These are phyloP conservation scores for Torulaspora gathmanii DNA, from an alignment of 805 yeast species.

Conservation along the genomic window DNA sequence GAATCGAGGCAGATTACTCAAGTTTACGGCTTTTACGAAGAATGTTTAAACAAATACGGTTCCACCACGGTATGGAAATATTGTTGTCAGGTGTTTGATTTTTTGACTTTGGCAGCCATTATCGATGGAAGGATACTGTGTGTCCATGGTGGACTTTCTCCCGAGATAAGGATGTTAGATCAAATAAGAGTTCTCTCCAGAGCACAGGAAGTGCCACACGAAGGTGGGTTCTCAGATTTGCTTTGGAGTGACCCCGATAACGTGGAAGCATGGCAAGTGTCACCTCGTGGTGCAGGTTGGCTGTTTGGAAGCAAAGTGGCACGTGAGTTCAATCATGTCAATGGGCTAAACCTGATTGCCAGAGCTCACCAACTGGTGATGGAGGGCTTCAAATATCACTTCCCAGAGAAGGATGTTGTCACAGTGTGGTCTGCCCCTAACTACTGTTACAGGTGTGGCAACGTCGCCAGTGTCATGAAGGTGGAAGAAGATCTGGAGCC, in stretches of 20 bases:
- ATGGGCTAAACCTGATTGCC: slow-evolving; percentile 81
- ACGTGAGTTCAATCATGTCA: slow-evolving; percentile 92
- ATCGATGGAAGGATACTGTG: slow-evolving; percentile 92
- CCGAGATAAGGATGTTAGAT: slow-evolving; percentile 95
- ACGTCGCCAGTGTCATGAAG: slow-evolving; percentile 97
- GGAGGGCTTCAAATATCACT: slow-evolving; percentile 97
- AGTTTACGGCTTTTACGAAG: slow-evolving; percentile 96
- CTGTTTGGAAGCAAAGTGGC: slow-evolving; percentile 91
- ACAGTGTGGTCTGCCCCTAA: slow-evolving; percentile 98
- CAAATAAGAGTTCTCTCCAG: slow-evolving; percentile 90
- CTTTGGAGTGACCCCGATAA: slow-evolving; percentile 99
- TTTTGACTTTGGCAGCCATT: slow-evolving; percentile 88
- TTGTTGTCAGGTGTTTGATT: slow-evolving; percentile 94
- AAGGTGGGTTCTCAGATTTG: slow-evolving; percentile 96
- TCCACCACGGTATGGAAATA: slow-evolving; percentile 94
- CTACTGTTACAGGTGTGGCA: slow-evolving; percentile 96
- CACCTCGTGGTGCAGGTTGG: slow-evolving; percentile 99
- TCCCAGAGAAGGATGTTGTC: slow-evolving; percentile 92
- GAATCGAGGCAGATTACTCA: slow-evolving; percentile 98
- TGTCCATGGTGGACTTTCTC: slow-evolving; percentile 96
- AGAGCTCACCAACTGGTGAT: slow-evolving; percentile 97
- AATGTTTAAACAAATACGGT: slow-evolving; percentile 88
- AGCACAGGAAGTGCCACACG: slow-evolving; percentile 98
- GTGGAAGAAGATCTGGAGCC: slow-evolving; percentile 84
- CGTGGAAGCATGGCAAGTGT: slow-evolving; percentile 96